Evolutionary conservation across 148 eudicot genomes (phyloP), one percentile per base, ranked within the genome.

Genomic region (Spergularia marina): DNA sequence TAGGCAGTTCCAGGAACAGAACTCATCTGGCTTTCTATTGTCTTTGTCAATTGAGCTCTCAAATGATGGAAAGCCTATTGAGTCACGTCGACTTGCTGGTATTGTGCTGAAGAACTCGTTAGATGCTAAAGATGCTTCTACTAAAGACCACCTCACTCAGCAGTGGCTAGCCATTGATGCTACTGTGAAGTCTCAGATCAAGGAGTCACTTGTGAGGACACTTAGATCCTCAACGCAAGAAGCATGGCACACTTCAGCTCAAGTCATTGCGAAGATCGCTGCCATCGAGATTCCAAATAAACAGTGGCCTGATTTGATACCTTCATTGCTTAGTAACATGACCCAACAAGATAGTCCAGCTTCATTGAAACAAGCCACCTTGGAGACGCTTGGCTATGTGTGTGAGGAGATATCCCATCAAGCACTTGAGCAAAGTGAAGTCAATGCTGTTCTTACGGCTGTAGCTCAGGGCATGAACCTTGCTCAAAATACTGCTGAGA

Each of bases 61-160:
- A 1, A 86, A 82, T 72, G 85, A 91, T 77, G 86, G 82, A 18
- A 91, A 91, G 69, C 96, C 96, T 10, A 71, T 83, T 21, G 96
- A 89, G 71, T 83, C 88, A n/a, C 91, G 96, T 55, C 78, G 86
- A 23, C 82, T 91, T 70, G 96, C 96, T 72, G 96, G 96, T 85
- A 85, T 91, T 56, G 84, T 89, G 34, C 84, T 91, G 41, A 91
- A 91, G 77, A 91, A 91, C 53, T 80, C 91, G 5, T 77, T 91
- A 81, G 96, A 91, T 83, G 91, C 96, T 53, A 91, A 91, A 76
- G 96, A 91, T 76, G 79, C 87, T 53, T 67, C 84, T 8, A 74
- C 78, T 53, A 91, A 84, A 80, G 87, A 83, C 21, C 82, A 84
- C n/a, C 86, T 89, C 54, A 72, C 87, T 53, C 87, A 91, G 55